Evolutionary conservation across 139 green algal species (phyloP).

Genomic region (Edaphochlamys debaryana): DNA sequence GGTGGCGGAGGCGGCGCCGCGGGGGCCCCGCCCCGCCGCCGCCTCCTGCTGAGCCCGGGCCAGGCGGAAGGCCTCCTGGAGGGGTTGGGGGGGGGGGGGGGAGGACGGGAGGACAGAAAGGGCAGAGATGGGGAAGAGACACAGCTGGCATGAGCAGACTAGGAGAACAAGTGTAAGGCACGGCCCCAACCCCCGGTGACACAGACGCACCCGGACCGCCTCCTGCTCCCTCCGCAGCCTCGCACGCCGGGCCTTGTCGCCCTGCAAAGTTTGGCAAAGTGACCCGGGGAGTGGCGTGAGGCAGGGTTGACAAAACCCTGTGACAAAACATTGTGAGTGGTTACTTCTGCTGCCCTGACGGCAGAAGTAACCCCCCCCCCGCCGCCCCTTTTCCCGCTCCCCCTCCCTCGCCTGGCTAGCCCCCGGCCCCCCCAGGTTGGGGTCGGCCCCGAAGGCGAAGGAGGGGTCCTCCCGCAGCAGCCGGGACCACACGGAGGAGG

Average conservation of each 20-base stretch:
- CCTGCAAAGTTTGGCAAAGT: background rate
- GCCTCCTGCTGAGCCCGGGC: background rate
- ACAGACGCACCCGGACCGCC: constrained; percentile 28
- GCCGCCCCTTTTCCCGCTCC: background rate
- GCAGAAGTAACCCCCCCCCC: too few species aligned
- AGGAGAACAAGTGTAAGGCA: too few species aligned
- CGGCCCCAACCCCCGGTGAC: background rate
- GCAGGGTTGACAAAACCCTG: too few species aligned
- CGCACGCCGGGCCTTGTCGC: background rate
- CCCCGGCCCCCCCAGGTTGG: background rate
- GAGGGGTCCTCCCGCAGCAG: constrained; percentile 13
- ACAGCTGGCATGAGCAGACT: too few species aligned
- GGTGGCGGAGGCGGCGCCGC: constrained; percentile 8
- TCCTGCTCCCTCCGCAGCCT: constrained; percentile 2
- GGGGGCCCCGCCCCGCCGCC: background rate
- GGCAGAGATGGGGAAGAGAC: too few species aligned
- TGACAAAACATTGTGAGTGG: too few species aligned
- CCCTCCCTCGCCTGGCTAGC: too few species aligned
- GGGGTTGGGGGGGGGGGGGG: too few species aligned
- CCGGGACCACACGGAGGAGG: constrained; percentile 23
- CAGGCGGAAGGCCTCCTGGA: background rate
- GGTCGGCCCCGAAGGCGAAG: constrained; percentile 10
- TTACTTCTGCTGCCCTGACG: too few species aligned
- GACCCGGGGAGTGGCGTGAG: background rate
- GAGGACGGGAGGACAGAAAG: too few species aligned